phyloP scores from a whole-genome alignment of 371 early-diverging fungal species.

The Haplosporangium sp. region DNA sequence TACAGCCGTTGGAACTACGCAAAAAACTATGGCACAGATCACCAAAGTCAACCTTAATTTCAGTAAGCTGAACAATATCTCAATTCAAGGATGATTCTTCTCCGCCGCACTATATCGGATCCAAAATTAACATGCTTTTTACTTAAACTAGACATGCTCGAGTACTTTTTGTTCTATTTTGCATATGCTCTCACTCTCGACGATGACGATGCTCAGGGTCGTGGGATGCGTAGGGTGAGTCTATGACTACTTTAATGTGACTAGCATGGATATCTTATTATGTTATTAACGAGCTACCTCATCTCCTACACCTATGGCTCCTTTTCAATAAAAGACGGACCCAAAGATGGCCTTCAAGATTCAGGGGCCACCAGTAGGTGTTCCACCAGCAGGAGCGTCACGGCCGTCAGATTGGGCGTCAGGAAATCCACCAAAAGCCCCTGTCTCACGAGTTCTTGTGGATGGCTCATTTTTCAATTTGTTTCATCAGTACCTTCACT shows the following conservation, averaged over 20 bases:
- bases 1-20: slow-evolving; percentile 19
- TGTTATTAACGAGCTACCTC: background rate
- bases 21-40: slow-evolving; percentile 39
- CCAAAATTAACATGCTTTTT: background rate
- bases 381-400: slow-evolving; percentile 1
- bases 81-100: no score
- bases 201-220: slow-evolving; percentile 45
- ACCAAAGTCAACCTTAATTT: slow-evolving; percentile 53
- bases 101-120: background rate
- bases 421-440: slow-evolving; percentile 25
- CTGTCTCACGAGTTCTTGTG: slow-evolving; percentile 30
- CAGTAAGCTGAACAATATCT: slow-evolving; percentile 29
- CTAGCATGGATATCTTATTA: no score
- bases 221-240: slow-evolving; percentile 41
- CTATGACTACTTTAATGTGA: background rate
- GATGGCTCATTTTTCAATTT: slow-evolving; percentile 51
- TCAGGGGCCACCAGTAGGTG: slow-evolving; percentile 10
- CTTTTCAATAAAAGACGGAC: slow-evolving; percentile 19
- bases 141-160: slow-evolving; percentile 41
- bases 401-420: slow-evolving; percentile 29
- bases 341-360: slow-evolving; percentile 50
- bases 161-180: slow-evolving; percentile 55
- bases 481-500: slow-evolving; percentile 42
- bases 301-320: background rate
- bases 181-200: slow-evolving; percentile 53